These are phyloP conservation scores for Trypanosoma mega DNA, from an alignment of 208 protist species.

Conservation along the genomic window DNA sequence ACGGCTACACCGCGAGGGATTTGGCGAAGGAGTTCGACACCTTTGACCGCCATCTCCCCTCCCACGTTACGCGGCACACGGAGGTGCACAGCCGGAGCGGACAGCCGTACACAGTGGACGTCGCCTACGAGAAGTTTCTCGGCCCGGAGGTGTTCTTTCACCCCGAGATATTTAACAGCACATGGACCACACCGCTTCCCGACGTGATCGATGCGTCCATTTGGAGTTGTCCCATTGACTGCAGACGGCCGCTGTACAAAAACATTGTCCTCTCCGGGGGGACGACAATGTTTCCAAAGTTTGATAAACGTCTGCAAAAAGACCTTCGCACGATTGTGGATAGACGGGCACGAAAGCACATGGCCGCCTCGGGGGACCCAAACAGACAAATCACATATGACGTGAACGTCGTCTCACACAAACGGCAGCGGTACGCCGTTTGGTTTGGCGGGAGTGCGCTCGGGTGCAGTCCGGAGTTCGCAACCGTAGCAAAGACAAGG, in stretches of 20 bases:
- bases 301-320: slow-evolving; percentile 55
- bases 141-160: slow-evolving; percentile 98
- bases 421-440: slow-evolving; percentile 90
- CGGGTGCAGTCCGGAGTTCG: slow-evolving; percentile 91
- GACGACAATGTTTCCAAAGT: slow-evolving; percentile 97
- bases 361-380: slow-evolving; percentile 22
- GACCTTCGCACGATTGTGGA: slow-evolving; percentile 29
- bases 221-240: slow-evolving; percentile 97
- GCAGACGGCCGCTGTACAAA: slow-evolving; percentile 91
- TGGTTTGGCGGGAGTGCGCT: slow-evolving; percentile 97
- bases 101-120: slow-evolving; percentile 72
- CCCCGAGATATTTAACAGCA: slow-evolving; percentile 94
- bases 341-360: slow-evolving; percentile 26
- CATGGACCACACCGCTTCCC: slow-evolving; percentile 93
- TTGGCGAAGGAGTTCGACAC: slow-evolving; percentile 88
- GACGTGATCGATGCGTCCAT: slow-evolving; percentile 93
- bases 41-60: slow-evolving; percentile 89
- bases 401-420: slow-evolving; percentile 95
- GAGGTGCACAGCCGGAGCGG: slow-evolving; percentile 43
- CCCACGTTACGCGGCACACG: slow-evolving; percentile 80
- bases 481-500: slow-evolving; percentile 91
- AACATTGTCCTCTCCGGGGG: slow-evolving; percentile 99
- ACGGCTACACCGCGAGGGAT: slow-evolving; percentile 94
- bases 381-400: slow-evolving; percentile 61
- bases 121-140: slow-evolving; percentile 98